Base-by-base conservation (phyloP, 1,284 basidiomycete species). In the Abortiporus biennis region DNA sequence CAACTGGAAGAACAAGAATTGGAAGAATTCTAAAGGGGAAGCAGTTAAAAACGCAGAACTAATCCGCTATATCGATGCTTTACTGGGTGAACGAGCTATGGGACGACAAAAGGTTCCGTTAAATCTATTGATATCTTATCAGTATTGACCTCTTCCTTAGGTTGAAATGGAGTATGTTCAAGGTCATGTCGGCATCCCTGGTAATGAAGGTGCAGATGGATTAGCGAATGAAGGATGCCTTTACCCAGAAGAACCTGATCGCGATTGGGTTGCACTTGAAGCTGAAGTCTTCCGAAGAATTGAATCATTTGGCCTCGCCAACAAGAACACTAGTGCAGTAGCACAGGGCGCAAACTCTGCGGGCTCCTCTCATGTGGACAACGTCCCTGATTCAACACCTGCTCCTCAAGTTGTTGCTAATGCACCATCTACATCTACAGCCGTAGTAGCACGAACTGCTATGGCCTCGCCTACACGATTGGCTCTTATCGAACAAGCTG, bases 131-230 rank as follows among this genome's bases (percentile, higher is more conserved):
- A 22, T 9, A 20, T 9, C 9, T 30, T 5, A 15, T 33, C 3
- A 17, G 15, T 8, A 38, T 29, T 25, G 4, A 34, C 12, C 19
- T 17, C 9, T 30, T 13, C 23, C 6, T 15, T 20, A 60, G 58
- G 67, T 87, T 22, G 59, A 60, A 20, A 65, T 92, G 12, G 61
- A 74, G 45, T 71, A 89, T 47, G 85, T 92, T 38, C 71, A 74
- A 40, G 90, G 81, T 0, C 89, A 92, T 51, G 67, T 63, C 2
- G 86, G 85, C 1, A 67, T 78, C 33, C 62, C 62, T 42, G 90
- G 90, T 1, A 92, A 92, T 56, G 87, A 91, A 45, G 79, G 76
- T 42, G 90, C 88, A 1, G 90, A 92, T 58, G 51, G 47, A 20
- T 68, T 81, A 45, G 87, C 86, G 5, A 80, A 78, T 46, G 29